Evolutionary conservation across 2,329 filamentous ascomycete genomes (phyloP), one percentile per base, ranked within the genome.

Genomic region (Ophiocordyceps unilateralis): DNA sequence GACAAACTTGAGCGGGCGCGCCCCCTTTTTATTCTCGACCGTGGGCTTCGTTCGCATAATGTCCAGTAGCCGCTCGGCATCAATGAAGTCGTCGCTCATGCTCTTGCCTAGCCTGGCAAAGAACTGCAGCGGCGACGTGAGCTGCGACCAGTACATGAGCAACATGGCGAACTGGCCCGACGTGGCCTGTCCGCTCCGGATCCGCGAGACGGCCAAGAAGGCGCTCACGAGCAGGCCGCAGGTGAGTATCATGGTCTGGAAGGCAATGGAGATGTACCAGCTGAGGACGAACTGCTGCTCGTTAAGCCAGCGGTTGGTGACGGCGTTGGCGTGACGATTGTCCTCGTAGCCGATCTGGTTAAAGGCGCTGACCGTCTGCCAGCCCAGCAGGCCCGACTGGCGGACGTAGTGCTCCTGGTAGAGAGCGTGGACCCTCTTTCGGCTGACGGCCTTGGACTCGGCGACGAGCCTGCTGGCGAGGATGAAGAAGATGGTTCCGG

Each of bases 91-190:
- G 47, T 68, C 65, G 44, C 71, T 72, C 47, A 78, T 66, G 41
- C 59, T 69, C 51, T 71, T 73, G 7, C 74, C 72, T 23, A 77
- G 58, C 17, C 63, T 61, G 7, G 72, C 69, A 53, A 86, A 84
- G 58, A 82, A 84, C 49, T 78, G 78, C 43, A 86, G 67, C 2
- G 81, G 81, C 2, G 73, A 70, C 39, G 81, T 80, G 32, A 86
- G 66, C 53, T 85, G 81, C 17, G 72, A 71, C 79, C 83, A 83
- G 57, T 85, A 86, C 43, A 78, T 80, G 46, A 85, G 61, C 15
- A 86, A 65, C 60, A 78, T 75, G 44, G 82, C 76, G 50, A 86
- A 84, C 48, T 81, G 70, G 44, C 81, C 81, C 11, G 81, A 65
- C 5, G 72, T 73, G 5, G 74, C 70, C 42, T 70, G 59, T 1